These are phyloP conservation scores for Halocafeteria seosinensis DNA, from an alignment of 108 stramenopile genomes.

Conservation along the genomic window DNA sequence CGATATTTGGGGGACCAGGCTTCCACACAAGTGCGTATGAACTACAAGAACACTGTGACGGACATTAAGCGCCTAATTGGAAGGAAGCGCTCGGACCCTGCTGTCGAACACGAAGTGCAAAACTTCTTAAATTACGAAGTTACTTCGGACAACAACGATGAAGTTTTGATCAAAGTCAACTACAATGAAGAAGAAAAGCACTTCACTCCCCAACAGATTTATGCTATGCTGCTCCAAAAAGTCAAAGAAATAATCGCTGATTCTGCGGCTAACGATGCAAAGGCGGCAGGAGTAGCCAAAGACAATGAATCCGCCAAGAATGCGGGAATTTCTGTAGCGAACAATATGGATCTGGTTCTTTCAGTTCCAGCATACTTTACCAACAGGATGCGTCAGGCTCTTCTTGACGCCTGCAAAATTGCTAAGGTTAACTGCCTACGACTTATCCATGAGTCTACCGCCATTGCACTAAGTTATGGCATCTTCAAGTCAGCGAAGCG, in stretches of 20 bases:
- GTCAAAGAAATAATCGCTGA: constrained; percentile 59
- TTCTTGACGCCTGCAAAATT: constrained; percentile 70
- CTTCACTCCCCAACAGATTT: constrained; percentile 62
- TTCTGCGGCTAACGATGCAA: too few relatives aligned
- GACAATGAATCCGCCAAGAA: too few relatives aligned
- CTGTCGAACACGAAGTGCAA: constrained; percentile 61
- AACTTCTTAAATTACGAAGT: constrained; percentile 48
- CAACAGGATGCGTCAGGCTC: constrained; percentile 67
- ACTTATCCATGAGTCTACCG: constrained; percentile 82
- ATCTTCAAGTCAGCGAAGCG: constrained; percentile 87
- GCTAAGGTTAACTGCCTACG: constrained; percentile 69
- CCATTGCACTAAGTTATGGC: constrained; percentile 87
- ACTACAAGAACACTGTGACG: constrained; percentile 74
- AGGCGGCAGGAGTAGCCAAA: too few relatives aligned
- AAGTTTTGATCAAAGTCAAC: constrained; percentile 40
- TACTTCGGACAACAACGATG: constrained; percentile 34
- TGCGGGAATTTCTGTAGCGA: constrained; percentile 28
- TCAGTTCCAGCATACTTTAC: constrained; percentile 83
- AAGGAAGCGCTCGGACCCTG: constrained; percentile 63
- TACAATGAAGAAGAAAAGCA: constrained; percentile 33
- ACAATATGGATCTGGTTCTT: constrained; percentile 76
- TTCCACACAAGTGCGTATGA: constrained; percentile 23
- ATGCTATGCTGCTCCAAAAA: constrained; percentile 75
- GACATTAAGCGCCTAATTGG: constrained; percentile 79
- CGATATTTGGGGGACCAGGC: constrained; percentile 29